Evolutionary conservation across 495 filamentous ascomycete genomes (phyloP).

Genomic region (Tuber umbilicatum): DNA sequence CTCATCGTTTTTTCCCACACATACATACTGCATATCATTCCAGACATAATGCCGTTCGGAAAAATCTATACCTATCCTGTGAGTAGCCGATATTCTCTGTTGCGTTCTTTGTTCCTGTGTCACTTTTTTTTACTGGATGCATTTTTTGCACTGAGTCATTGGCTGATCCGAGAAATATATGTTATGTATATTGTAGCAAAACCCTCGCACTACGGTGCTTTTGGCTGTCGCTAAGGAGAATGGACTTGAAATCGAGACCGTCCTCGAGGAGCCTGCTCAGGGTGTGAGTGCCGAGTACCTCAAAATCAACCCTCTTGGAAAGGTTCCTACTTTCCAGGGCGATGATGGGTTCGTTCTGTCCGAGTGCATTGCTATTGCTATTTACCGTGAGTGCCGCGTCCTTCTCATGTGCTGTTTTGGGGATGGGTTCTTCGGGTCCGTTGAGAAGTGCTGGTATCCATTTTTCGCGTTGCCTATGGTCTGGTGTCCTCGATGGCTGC

Average conservation of each 20-base stretch:
- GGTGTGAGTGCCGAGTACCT: constrained; percentile 64
- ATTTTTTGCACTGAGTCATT: constrained; percentile 13
- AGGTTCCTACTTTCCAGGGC: constrained; percentile 86
- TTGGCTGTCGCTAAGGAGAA: constrained; percentile 93
- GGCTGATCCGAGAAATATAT: constrained; percentile 25
- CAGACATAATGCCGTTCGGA: constrained; percentile 76
- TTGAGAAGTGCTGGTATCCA: neutral
- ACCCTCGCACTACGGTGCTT: constrained; percentile 81
- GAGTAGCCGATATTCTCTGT: constrained; percentile 44
- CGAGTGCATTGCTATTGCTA: constrained; percentile 89
- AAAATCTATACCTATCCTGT: constrained; percentile 87
- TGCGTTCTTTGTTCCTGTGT: constrained; percentile 5
- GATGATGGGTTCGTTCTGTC: constrained; percentile 82
- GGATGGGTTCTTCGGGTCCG: neutral
- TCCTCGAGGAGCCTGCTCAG: constrained; percentile 58
- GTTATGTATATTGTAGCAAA: constrained; percentile 53
- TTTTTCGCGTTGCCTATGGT: constrained; percentile 1
- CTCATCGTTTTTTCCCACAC: constrained; percentile 13
- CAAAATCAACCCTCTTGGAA: constrained; percentile 79
- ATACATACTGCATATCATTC: constrained; percentile 17
- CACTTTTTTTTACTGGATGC: constrained; percentile 11
- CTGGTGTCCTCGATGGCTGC: neutral
- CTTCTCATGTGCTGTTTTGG: neutral
- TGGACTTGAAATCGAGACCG: constrained; percentile 78
- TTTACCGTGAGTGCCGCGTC: constrained; percentile 73